These are phyloP conservation scores for Trametes pubescens DNA, from an alignment of 1,284 basidiomycete genomes.

Conservation along the genomic window DNA sequence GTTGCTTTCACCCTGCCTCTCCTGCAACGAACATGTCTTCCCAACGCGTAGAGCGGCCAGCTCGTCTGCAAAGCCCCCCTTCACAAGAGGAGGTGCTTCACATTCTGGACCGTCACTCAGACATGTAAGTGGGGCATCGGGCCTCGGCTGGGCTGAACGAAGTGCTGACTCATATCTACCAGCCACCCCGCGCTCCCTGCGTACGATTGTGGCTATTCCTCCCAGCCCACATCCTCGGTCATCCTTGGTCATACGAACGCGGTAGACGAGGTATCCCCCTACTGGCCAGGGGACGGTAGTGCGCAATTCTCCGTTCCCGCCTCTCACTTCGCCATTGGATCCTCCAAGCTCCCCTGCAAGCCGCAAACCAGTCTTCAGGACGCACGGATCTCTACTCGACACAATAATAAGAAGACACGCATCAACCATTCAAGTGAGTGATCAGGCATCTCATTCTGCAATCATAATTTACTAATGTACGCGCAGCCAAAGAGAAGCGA, in stretches of 20 bases:
- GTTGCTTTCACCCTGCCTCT: background rate
- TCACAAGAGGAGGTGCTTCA: constrained; percentile 39
- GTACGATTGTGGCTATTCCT: no score
- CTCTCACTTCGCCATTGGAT: background rate
- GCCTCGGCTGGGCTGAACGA: background rate
- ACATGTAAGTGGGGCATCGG: constrained; percentile 44
- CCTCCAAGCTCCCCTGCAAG: constrained; percentile 21
- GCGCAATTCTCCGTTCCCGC: background rate
- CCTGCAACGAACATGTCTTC: constrained; percentile 16
- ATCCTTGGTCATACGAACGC: no score
- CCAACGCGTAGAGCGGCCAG: constrained; percentile 34
- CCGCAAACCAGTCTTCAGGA: constrained; percentile 4
- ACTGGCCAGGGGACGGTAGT: background rate
- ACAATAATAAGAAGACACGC: background rate
- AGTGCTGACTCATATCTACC: background rate
- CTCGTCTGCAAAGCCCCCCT: constrained; percentile 45
- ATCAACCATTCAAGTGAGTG: constrained; percentile 9
- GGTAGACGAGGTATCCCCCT: background rate
- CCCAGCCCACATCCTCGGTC: no score
- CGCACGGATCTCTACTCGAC: constrained; percentile 1
- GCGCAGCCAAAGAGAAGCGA: constrained; percentile 21
- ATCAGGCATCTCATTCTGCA: background rate
- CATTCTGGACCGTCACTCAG: constrained; percentile 44
- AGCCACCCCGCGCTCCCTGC: background rate
- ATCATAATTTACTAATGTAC: background rate